Percentiles rank a stretch among this genome's conserved stretches.
Conservation (phyloP, 1,284 basidiomycete species). For the Vanrija pseudolonga region DNA sequence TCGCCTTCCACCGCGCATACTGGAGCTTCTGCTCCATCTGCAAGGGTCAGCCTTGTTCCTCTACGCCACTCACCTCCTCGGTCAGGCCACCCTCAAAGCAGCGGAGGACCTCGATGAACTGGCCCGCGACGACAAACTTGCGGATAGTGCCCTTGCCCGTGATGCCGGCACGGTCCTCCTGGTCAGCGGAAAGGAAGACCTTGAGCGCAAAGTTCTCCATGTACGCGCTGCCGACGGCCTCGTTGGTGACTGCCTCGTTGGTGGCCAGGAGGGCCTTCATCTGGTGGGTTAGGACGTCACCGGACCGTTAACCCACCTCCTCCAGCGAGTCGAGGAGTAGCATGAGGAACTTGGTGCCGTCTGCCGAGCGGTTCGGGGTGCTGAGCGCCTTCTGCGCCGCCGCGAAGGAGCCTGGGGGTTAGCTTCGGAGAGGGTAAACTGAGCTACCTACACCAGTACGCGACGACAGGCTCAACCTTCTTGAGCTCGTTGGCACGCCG, state of each 20-base stretch:
- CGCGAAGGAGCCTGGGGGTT: constrained; percentile 71
- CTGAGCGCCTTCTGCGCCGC: constrained; percentile 83
- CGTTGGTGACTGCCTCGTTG: constrained; percentile 78
- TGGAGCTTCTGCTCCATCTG: constrained; percentile 50
- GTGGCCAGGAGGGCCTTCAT: constrained; percentile 71
- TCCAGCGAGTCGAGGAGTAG: constrained; percentile 75
- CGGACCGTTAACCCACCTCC: constrained; percentile 46
- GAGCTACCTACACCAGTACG: constrained; percentile 84
- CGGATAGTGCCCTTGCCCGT: constrained; percentile 58
- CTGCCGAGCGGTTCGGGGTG: constrained; percentile 59
- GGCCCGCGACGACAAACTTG: constrained; percentile 48
- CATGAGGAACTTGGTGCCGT: constrained; percentile 68
- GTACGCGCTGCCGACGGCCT: constrained; percentile 77
- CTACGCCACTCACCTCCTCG: constrained; percentile 38
- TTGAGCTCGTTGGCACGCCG: constrained; percentile 83
- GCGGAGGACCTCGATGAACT: constrained; percentile 48
- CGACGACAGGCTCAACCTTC: constrained; percentile 74
- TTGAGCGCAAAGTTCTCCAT: constrained; percentile 91
- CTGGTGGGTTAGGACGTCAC: constrained; percentile 21
- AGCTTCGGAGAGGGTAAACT: not conserved
- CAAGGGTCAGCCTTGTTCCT: constrained; percentile 5
- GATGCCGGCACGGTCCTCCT: constrained; percentile 63
- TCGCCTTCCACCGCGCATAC: constrained; percentile 50
- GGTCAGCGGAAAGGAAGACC: constrained; percentile 84
- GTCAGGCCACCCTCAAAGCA: constrained; percentile 47